Base-by-base conservation (phyloP, 2,329 filamentous ascomycete species). In the Bipolaris gigantea region DNA sequence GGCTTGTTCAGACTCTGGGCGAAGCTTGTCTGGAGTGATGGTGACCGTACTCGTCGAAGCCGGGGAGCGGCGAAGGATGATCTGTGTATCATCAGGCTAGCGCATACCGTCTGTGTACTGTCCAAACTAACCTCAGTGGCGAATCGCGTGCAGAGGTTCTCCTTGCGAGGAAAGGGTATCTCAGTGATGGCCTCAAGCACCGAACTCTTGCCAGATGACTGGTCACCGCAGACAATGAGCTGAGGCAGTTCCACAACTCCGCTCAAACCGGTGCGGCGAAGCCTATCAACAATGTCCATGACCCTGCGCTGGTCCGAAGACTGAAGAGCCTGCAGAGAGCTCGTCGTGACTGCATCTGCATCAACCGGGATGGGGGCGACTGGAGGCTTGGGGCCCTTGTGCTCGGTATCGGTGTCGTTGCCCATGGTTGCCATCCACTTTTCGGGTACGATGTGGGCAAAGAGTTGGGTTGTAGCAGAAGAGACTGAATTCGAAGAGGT, bases 101-200 rank as follows among this genome's bases (percentile, higher is more conserved):
- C 9, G 18, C 13, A 27, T 25, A 13, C 5, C 13, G 7, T 19
- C 11, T 5, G 16, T 13, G 18, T 32, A 13, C n/a, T 13, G 3
- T 9, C 16, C 1, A 4, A 16, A 8, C 27, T 49, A 13, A 61
- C 53, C 47, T 70, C 65, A 0, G 83, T 87, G 0, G 85, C 80
- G 55, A 87, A 87, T 0, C 82, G 76, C 0, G 85, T 88, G 63
- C 84, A 87, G 0, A 84, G 52, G 21, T 74, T 80, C 13, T 80
- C 79, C 5, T 85, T 81, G 10, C 79, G 73, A 0, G 83, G 82
- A 42, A 88, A 87, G 0, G 79, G 78, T 1, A 89, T 80, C 9
- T 81, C 79, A 0, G 84, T 83, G 42, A 89, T 83, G 0, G 85
- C 85, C 58, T 88, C 83, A 0, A 88, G 77, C 0, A 87, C 83